A percentile compares a stretch with the other conserved stretches of the same genome.
phyloP scores from a whole-genome alignment of 140 eudicot species.

The Cichorium intybus region DNA sequence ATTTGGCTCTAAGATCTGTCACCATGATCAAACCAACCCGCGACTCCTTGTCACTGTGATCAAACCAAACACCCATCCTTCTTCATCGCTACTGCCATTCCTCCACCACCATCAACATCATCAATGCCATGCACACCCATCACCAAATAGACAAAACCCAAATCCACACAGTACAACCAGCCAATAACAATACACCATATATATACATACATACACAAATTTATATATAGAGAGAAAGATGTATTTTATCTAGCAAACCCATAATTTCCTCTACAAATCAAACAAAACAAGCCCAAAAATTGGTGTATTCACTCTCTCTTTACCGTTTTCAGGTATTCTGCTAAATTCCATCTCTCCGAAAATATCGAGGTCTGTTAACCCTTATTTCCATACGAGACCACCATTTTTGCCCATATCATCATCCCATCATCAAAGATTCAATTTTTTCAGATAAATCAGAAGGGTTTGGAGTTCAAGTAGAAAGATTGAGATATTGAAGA shows the following conservation, averaged over 20 bases:
- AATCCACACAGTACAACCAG: conserved; percentile 16
- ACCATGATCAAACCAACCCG: no score
- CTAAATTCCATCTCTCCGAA: neutral
- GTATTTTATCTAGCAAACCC: conserved; percentile 18
- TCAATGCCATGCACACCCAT: conserved; percentile 27
- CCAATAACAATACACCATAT: conserved; percentile 4
- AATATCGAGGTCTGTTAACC: neutral
- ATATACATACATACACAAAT: neutral
- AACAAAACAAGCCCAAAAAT: conserved; percentile 8
- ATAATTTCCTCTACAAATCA: conserved; percentile 16
- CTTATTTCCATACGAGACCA: conserved; percentile 29
- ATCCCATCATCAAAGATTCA: conserved; percentile 5
- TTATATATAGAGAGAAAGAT: neutral
- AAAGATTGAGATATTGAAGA: neutral
- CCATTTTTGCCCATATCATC: conserved; percentile 10
- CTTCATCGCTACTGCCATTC: neutral
- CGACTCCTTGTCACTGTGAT: conserved; percentile 7
- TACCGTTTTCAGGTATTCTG: conserved; percentile 9
- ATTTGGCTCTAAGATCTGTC: no score
- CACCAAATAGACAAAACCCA: conserved; percentile 20
- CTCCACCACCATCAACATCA: conserved; percentile 30
- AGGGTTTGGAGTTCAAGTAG: neutral
- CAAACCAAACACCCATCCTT: neutral
- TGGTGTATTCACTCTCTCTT: conserved; percentile 19
- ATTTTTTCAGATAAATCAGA: conserved; percentile 10